These are phyloP conservation scores for Pilaira anomala DNA, from an alignment of 192 early-diverging fungal genomes.

Conservation along the genomic window DNA sequence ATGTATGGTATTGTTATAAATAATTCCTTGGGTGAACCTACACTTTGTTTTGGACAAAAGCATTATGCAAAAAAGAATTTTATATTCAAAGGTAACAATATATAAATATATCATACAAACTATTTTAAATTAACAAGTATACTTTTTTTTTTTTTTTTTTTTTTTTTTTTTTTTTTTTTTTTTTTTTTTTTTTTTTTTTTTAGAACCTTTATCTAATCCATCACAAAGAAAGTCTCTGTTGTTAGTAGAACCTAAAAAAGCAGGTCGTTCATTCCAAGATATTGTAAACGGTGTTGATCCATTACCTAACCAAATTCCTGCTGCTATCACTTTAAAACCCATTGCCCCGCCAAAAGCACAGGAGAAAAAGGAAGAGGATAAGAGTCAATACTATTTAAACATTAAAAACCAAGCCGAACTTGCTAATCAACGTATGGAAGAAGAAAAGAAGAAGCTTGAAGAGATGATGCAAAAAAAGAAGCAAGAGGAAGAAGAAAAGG, in stretches of 20 bases:
- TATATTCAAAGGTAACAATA: slow-evolving; percentile 17
- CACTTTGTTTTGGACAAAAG: slow-evolving; percentile 32
- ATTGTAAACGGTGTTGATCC: slow-evolving; percentile 17
- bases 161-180: neutral
- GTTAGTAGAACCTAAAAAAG: slow-evolving; percentile 30
- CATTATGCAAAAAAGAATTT: slow-evolving; percentile 10
- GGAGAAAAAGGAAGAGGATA: slow-evolving; percentile 1
- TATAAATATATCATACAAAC: neutral
- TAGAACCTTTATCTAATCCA: slow-evolving; percentile 32
- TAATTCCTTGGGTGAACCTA: slow-evolving; percentile 2
- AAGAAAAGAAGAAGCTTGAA: slow-evolving; percentile 4
- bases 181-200: neutral
- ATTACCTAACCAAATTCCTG: neutral
- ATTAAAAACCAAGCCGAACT: slow-evolving; percentile 7
- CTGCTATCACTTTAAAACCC: neutral
- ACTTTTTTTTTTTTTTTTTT: neutral
- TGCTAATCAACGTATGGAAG: neutral
- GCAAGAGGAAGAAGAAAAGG: neutral
- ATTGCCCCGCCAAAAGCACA: neutral
- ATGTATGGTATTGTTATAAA: slow-evolving; percentile 34
- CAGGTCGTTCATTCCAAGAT: neutral
- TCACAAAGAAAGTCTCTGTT: slow-evolving; percentile 4
- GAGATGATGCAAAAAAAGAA: neutral
- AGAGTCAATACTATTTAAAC: neutral
- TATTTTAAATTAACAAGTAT: neutral